Conservation (phyloP, 495 filamentous ascomycete species). For the Penicillium turbatum region DNA sequence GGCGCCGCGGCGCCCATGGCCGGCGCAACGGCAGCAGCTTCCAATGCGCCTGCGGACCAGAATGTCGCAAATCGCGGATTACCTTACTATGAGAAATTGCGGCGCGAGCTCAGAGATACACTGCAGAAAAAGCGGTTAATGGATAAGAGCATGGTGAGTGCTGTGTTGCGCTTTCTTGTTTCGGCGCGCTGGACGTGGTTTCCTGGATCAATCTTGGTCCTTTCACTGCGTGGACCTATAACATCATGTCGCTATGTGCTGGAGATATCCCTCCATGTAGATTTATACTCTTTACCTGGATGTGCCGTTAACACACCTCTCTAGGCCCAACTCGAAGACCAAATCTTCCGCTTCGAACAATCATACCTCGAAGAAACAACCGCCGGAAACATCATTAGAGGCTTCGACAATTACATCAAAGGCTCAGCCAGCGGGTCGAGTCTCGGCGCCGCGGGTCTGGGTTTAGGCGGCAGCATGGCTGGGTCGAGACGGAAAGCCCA, state of each 20-base stretch:
- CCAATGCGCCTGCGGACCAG: slow-evolving; percentile 31
- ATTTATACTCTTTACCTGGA: neutral
- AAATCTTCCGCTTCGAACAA: slow-evolving; percentile 77
- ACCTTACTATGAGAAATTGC: slow-evolving; percentile 70
- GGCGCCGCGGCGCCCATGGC: slow-evolving; percentile 18
- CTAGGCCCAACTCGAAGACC: slow-evolving; percentile 68
- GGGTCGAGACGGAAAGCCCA: slow-evolving; percentile 43
- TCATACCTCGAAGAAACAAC: slow-evolving; percentile 89
- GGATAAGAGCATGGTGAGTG: slow-evolving; percentile 60
- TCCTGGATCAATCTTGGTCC: neutral
- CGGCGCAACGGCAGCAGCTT: slow-evolving; percentile 23
- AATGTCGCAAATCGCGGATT: slow-evolving; percentile 44
- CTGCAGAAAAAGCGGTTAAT: slow-evolving; percentile 62
- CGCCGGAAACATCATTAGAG: slow-evolving; percentile 90
- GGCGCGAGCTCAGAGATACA: slow-evolving; percentile 63
- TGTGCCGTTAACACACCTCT: slow-evolving; percentile 2
- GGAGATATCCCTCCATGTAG: neutral
- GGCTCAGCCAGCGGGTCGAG: slow-evolving; percentile 50
- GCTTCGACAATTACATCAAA: slow-evolving; percentile 97
- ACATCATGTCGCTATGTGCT: too few species aligned
- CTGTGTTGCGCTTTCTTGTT: neutral
- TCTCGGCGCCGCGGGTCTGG: slow-evolving; percentile 31
- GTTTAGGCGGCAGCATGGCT: slow-evolving; percentile 41
- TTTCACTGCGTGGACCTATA: neutral
- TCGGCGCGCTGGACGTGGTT: neutral